These are phyloP conservation scores for Aspergillus hortae DNA, from an alignment of 2,329 filamentous ascomycete genomes.

Conservation along the genomic window DNA sequence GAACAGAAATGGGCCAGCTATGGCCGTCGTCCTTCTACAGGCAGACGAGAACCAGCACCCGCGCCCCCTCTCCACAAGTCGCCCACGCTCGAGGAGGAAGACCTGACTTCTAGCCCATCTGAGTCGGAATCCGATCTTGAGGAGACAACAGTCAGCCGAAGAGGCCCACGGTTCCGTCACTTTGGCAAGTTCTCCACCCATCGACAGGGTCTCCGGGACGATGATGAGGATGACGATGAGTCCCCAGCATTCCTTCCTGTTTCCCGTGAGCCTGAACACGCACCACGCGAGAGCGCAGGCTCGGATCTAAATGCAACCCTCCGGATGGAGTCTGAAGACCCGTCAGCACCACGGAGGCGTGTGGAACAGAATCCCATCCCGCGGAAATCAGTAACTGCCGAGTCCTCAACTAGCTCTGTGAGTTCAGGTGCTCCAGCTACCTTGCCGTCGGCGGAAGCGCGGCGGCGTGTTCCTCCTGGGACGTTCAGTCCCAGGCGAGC, in stretches of 20 bases:
- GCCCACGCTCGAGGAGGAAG: slow-evolving; percentile 32
- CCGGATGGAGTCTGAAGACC: slow-evolving; percentile 31
- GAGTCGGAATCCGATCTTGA: slow-evolving; percentile 30
- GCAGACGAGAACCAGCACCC: slow-evolving; percentile 22
- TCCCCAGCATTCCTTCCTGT: slow-evolving; percentile 46
- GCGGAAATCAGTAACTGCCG: slow-evolving; percentile 18
- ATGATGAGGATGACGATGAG: slow-evolving; percentile 45
- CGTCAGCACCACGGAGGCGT: slow-evolving; percentile 24
- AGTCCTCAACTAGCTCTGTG: slow-evolving; percentile 35
- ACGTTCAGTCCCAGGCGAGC: slow-evolving; percentile 45
- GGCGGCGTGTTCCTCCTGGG: slow-evolving; percentile 12
- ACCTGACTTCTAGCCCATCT: slow-evolving; percentile 28
- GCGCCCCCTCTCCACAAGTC: slow-evolving; percentile 24
- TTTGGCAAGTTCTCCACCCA: slow-evolving; percentile 40
- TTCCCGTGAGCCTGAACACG: slow-evolving; percentile 18
- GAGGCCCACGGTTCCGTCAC: slow-evolving; percentile 30
- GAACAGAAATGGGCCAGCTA: slow-evolving; percentile 21
- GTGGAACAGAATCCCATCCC: slow-evolving; percentile 21
- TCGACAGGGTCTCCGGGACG: slow-evolving; percentile 28
- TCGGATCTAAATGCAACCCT: slow-evolving; percentile 42
- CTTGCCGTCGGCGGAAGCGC: slow-evolving; percentile 18
- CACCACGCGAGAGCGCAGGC: slow-evolving; percentile 18
- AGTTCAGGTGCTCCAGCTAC: slow-evolving; percentile 34
- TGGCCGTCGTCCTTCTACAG: slow-evolving; percentile 20
- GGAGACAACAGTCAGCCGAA: slow-evolving; percentile 18